phyloP scores from a whole-genome alignment of 441 rosid species.

The Jatropha podagrica region DNA sequence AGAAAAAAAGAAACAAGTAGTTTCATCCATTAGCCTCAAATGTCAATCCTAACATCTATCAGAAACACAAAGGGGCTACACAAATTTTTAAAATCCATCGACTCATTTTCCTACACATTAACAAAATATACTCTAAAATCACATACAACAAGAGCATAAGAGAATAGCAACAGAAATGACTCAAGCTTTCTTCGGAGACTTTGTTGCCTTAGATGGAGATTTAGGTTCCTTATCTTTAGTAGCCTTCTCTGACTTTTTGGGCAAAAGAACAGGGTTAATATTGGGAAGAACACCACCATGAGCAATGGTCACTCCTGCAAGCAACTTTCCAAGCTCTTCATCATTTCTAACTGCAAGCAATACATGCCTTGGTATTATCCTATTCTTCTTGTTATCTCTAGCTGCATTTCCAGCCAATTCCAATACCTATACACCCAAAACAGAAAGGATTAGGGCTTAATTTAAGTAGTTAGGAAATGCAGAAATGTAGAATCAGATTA shows the following conservation, averaged over 20 bases:
- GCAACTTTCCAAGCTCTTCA: constrained; percentile 19
- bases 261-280: constrained; percentile 18
- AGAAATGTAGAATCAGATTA: not conserved
- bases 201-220: constrained; percentile 18
- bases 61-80: not conserved
- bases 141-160: not conserved
- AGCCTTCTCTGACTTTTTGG: constrained; percentile 12
- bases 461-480: not conserved
- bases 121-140: not conserved
- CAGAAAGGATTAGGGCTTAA: not conserved
- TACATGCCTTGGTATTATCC: constrained; percentile 1
- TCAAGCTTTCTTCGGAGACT: constrained; percentile 18
- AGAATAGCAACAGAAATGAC: not conserved
- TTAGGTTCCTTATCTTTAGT: constrained; percentile 12
- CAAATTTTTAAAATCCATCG: not conserved
- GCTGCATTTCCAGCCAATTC: constrained; percentile 9
- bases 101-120: not conserved
- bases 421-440: not conserved
- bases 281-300: constrained; percentile 22
- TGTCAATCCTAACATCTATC: not conserved
- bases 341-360: constrained; percentile 18
- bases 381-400: constrained; percentile 7
- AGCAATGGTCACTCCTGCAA: constrained; percentile 19
- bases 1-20: not conserved
- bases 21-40: not conserved